These are phyloP conservation scores for Polychaeton citri DNA, from an alignment of 2,329 filamentous ascomycete species.

Conservation along the genomic window DNA sequence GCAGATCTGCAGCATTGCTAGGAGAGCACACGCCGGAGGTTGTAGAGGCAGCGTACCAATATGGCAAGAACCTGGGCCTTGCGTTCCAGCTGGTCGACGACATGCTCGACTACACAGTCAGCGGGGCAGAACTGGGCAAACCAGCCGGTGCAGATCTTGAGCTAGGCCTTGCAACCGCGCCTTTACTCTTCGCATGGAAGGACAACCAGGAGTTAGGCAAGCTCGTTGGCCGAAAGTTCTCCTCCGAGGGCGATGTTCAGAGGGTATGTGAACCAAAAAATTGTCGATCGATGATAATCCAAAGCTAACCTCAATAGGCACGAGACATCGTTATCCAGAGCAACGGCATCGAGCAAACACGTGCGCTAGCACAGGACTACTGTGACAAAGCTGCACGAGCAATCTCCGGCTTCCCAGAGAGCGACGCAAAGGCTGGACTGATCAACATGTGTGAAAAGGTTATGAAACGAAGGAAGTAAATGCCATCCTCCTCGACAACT, in stretches of 20 bases:
- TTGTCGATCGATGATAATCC: neutral
- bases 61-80: slow-evolving; percentile 84
- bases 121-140: slow-evolving; percentile 75
- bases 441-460: slow-evolving; percentile 92
- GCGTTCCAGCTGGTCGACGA: slow-evolving; percentile 98
- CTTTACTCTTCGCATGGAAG: slow-evolving; percentile 81
- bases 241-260: slow-evolving; percentile 66
- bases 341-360: slow-evolving; percentile 82
- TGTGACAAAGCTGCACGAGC: slow-evolving; percentile 74
- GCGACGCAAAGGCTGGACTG: slow-evolving; percentile 82
- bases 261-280: slow-evolving; percentile 45
- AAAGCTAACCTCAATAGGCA: slow-evolving; percentile 46
- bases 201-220: slow-evolving; percentile 69
- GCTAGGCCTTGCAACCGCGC: slow-evolving; percentile 84
- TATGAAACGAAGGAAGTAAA: slow-evolving; percentile 70
- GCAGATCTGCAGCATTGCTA: slow-evolving; percentile 75
- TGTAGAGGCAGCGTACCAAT: slow-evolving; percentile 81
- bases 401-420: slow-evolving; percentile 77
- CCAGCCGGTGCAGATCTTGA: slow-evolving; percentile 89
- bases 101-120: slow-evolving; percentile 91
- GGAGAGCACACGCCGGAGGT: slow-evolving; percentile 64
- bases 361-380: slow-evolving; percentile 81
- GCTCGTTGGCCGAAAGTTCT: slow-evolving; percentile 85
- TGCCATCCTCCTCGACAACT: too few relatives aligned
- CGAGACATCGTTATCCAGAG: slow-evolving; percentile 71